Evolutionary conservation across 768 basidiomycete species (phyloP).

Genomic region (Phaeotremella skinneri): DNA sequence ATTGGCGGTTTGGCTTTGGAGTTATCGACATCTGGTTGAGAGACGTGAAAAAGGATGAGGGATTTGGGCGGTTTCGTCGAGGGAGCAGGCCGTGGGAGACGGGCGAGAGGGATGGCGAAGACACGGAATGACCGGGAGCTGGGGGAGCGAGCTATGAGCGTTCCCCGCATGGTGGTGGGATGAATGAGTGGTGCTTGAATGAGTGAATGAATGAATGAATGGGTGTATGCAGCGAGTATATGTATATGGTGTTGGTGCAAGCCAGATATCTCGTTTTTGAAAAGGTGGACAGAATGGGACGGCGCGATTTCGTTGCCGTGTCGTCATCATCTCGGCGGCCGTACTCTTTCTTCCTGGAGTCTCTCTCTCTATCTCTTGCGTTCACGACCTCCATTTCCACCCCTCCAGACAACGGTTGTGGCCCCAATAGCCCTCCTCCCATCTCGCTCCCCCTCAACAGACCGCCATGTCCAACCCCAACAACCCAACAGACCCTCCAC

Average conservation of each 20-base stretch:
- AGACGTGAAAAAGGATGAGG: conserved; percentile 33
- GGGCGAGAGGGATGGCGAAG: conserved; percentile 47
- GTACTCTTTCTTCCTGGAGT: neutral
- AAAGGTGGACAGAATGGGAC: too few species aligned
- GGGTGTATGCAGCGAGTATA: too few species aligned
- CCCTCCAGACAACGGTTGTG: neutral
- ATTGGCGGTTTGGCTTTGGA: conserved; percentile 5
- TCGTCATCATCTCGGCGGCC: neutral
- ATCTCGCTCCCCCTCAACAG: neutral
- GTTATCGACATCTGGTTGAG: conserved; percentile 23
- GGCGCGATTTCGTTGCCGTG: too few species aligned
- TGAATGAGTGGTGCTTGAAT: neutral
- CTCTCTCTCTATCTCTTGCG: too few species aligned
- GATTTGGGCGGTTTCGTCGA: conserved; percentile 9
- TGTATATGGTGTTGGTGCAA: too few species aligned
- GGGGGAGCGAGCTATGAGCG: neutral
- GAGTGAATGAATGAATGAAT: too few species aligned
- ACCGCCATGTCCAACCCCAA: neutral
- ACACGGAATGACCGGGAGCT: conserved; percentile 42
- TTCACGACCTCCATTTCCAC: neutral
- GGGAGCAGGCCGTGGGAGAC: conserved; percentile 27
- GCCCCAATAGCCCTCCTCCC: too few species aligned
- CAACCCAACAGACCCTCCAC: neutral
- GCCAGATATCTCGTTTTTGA: too few species aligned
- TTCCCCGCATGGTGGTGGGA: conserved; percentile 5